A percentile compares a stretch with the other conserved stretches of the same genome.
Conservation (phyloP, 1,284 basidiomycete species). For the Sanghuangporus sanghuang region DNA sequence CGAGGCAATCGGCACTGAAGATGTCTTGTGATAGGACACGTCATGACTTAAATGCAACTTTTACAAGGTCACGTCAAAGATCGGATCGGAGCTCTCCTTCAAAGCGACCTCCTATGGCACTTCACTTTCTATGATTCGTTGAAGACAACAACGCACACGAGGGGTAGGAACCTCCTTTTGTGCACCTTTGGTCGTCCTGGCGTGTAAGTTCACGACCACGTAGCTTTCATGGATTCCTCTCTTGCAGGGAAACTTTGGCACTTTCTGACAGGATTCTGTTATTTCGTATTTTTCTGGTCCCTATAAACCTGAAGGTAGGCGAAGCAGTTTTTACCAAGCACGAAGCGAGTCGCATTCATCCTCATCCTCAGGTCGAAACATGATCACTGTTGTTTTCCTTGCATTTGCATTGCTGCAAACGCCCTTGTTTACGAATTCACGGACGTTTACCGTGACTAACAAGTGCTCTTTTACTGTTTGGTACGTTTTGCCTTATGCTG, state of each 20-base stretch:
- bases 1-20: too few relatives aligned
- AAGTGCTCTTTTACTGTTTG: constrained; percentile 23
- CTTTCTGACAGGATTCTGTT: not conserved
- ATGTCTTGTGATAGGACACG: too few relatives aligned
- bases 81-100: too few relatives aligned
- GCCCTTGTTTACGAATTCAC: constrained; percentile 26
- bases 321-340: not conserved
- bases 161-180: not conserved
- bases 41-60: too few relatives aligned
- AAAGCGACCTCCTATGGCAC: too few relatives aligned
- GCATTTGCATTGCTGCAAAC: not conserved
- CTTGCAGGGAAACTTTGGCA: constrained; percentile 6
- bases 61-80: too few relatives aligned
- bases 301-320: not conserved
- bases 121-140: too few relatives aligned
- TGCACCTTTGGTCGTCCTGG: not conserved
- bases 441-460: constrained; percentile 33
- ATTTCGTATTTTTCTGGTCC: not conserved
- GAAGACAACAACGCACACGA: not conserved
- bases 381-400: constrained; percentile 16
- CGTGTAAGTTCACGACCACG: not conserved
- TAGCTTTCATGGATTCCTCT: not conserved
- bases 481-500: constrained; percentile 25
- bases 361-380: not conserved
- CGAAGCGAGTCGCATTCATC: not conserved